Conservation (phyloP, 2,329 filamentous ascomycete genomes). For the Lasiodiplodia gonubiensis region DNA sequence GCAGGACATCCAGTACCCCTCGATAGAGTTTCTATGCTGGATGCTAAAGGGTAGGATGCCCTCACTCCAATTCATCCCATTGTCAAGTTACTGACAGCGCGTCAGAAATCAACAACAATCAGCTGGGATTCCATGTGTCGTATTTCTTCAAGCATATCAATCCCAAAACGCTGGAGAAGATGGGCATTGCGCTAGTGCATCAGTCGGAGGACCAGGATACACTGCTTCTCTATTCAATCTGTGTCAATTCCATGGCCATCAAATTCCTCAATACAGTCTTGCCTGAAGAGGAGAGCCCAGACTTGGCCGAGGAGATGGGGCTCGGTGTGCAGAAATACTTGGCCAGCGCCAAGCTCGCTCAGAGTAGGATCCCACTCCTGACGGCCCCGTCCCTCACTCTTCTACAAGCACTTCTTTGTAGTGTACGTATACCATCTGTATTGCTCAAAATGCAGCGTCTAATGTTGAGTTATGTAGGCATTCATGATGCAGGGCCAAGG, state of each 20-base stretch:
- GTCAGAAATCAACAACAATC: slow-evolving; percentile 1
- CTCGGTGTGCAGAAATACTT: slow-evolving; percentile 38
- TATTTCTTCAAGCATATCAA: slow-evolving; percentile 6
- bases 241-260: slow-evolving; percentile 41
- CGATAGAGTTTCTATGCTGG: slow-evolving; percentile 15
- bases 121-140: slow-evolving; percentile 15
- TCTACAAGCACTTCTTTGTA: slow-evolving; percentile 40
- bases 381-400: slow-evolving; percentile 38
- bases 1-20: slow-evolving; percentile 2
- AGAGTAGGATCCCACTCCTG: slow-evolving; percentile 39
- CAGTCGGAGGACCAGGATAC: slow-evolving; percentile 39
- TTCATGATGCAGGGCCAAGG: slow-evolving; percentile 43
- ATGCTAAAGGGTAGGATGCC: slow-evolving; percentile 6
- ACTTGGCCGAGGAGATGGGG: slow-evolving; percentile 35
- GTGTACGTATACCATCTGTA: slow-evolving; percentile 33
- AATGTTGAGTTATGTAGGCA: slow-evolving; percentile 30
- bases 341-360: slow-evolving; percentile 39
- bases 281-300: slow-evolving; percentile 37
- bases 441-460: not conserved
- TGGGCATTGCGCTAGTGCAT: slow-evolving; percentile 40
- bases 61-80: too few relatives aligned
- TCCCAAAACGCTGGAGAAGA: slow-evolving; percentile 36
- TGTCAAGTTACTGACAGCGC: not conserved
- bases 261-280: slow-evolving; percentile 33
- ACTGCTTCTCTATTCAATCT: slow-evolving; percentile 39